Base-by-base conservation (phyloP, 208 protist species). In the Borovskyia barvae region DNA sequence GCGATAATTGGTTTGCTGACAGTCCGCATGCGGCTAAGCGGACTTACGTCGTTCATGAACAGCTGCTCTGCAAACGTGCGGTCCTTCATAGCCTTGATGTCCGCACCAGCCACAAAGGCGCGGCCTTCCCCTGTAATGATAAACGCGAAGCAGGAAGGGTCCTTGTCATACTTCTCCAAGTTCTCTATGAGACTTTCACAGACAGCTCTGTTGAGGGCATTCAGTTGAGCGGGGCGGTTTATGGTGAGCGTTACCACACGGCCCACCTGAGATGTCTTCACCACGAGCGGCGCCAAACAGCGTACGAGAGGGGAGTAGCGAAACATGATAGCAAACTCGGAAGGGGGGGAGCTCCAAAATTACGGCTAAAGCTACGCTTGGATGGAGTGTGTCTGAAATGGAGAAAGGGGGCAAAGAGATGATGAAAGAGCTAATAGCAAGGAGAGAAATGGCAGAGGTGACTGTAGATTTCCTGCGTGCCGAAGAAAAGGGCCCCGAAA, bases 91-190 rank as follows among this genome's bases (percentile, higher is more conserved):
- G 92, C 75, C 68, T 98, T 98, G 59, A 98, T 98, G 70, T 99
- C 95, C 2, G 97, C 97, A 40, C 97, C 97, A 5, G 96, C 95
- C 32, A 97, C 95, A 68, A 99, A 99, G 0, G 97, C 90, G 37
- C 97, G 94, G 8, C 95, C 87, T 26, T 59, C 87, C 22, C 95
- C 96, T 2, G 96, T 98, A 36, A 99, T 54, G 39, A 99, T 84
- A 25, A 98, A 91, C 12, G 72, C 82, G 63, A 73, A 75, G 37
- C 97, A 80, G 7, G 75, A 75, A 9, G 74, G 66, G 70, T 98
- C 89, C 7, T 57, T 72, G 48, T 98, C 88, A 56, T 77, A 97
- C 48, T 85, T 79, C n/a, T 74, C 35, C 19, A 97, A 22, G 15
- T 77, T 75, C 1, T 42, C 58, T 45, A 81, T 79, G 15, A 98